Percentiles rank a stretch among this genome's conserved stretches.
Conservation (phyloP, 225 moss, liverwort and hornwort genomes). For the Polytrichum commune region DNA sequence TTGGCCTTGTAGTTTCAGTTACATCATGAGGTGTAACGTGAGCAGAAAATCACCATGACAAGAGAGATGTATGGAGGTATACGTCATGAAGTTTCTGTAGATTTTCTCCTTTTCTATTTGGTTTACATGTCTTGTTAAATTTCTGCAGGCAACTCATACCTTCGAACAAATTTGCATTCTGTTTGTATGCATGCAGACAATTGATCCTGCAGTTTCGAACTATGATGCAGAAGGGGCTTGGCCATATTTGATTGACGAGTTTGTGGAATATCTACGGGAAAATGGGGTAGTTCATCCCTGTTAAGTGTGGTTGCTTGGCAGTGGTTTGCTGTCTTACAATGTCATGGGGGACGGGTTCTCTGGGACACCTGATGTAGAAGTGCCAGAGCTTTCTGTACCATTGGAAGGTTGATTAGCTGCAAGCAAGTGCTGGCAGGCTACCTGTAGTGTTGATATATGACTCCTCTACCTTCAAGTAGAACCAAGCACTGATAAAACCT, state of each 20-base stretch:
- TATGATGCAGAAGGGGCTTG: slow-evolving; percentile 95
- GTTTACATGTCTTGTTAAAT: slow-evolving; percentile 9
- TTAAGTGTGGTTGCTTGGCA: slow-evolving; percentile 31
- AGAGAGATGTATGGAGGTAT: too few relatives aligned
- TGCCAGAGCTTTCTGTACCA: slow-evolving; percentile 23
- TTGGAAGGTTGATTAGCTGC: slow-evolving; percentile 27
- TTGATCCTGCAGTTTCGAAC: slow-evolving; percentile 69
- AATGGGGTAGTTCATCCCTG: slow-evolving; percentile 63
- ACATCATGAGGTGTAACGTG: too few relatives aligned
- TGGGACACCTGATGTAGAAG: slow-evolving; percentile 15
- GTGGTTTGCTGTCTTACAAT: slow-evolving; percentile 14
- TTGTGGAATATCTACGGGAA: slow-evolving; percentile 92
- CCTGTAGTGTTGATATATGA: slow-evolving; percentile 36
- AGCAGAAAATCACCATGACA: too few relatives aligned
- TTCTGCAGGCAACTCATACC: background rate
- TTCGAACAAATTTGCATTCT: background rate
- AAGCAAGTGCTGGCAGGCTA: slow-evolving; percentile 21
- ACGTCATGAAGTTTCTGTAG: too few relatives aligned
- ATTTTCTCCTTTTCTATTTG: background rate
- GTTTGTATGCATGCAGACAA: slow-evolving; percentile 49
- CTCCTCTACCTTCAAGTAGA: slow-evolving; percentile 24
- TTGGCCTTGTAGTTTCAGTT: too few relatives aligned
- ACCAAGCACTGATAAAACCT: slow-evolving; percentile 22
- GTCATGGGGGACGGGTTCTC: slow-evolving; percentile 20
- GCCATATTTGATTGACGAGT: slow-evolving; percentile 96